Conservation (phyloP, 2,329 filamentous ascomycete species). For the Conoideocrella luteorostrata region DNA sequence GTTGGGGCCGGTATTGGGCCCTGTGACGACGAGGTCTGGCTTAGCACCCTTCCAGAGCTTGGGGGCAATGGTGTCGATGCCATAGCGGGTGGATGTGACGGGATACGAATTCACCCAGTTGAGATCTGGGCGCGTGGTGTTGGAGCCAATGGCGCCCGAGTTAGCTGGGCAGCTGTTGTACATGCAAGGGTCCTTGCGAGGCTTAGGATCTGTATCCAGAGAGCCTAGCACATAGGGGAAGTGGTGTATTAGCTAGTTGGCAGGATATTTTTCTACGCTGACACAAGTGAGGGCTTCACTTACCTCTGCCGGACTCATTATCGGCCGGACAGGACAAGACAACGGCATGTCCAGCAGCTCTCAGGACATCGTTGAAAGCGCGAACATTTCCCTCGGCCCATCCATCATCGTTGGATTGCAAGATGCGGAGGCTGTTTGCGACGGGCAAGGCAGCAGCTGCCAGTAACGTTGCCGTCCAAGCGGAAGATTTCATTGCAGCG, state of each 20-base stretch:
- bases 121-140: conserved; percentile 49
- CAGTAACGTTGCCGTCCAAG: too few relatives aligned
- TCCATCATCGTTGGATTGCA: conserved; percentile 66
- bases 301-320: conserved; percentile 57
- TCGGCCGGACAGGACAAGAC: conserved; percentile 61
- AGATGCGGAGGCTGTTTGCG: conserved; percentile 40
- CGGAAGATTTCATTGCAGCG: too few relatives aligned
- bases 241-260: too few relatives aligned
- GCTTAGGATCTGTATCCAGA: conserved; percentile 37
- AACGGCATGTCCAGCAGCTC: conserved; percentile 49
- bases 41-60: conserved; percentile 43
- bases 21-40: conserved; percentile 6
- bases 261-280: too few relatives aligned
- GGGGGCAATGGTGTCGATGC: conserved; percentile 50
- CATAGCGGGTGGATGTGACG: conserved; percentile 56
- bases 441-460: too few relatives aligned
- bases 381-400: conserved; percentile 66
- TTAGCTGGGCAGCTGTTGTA: conserved; percentile 54
- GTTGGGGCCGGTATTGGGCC: conserved; percentile 57
- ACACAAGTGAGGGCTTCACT: conserved; percentile 40
- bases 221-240: too few relatives aligned
- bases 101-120: conserved; percentile 71
- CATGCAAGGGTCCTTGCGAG: conserved; percentile 47
- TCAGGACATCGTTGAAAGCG: conserved; percentile 50
- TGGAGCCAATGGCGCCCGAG: conserved; percentile 50